These are phyloP conservation scores for Phytopythium chamaehyphon DNA, from an alignment of 352 stramenopile species.

Conservation along the genomic window DNA sequence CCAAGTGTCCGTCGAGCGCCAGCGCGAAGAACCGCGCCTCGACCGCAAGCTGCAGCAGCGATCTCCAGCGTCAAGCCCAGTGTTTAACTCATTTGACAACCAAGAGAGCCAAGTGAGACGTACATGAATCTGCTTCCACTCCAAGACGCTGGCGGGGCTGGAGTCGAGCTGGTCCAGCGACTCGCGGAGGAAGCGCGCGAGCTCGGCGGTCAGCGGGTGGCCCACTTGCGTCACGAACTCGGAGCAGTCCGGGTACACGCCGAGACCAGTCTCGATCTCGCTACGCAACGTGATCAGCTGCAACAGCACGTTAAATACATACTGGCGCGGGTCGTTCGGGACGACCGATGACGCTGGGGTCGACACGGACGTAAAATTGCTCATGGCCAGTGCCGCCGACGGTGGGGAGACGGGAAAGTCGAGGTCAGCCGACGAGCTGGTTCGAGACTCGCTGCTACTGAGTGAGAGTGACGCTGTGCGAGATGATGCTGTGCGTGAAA, in stretches of 20 bases:
- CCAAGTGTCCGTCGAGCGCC: slow-evolving; percentile 47
- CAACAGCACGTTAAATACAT: slow-evolving; percentile 78
- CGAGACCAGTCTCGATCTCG: slow-evolving; percentile 68
- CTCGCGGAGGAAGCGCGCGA: slow-evolving; percentile 41
- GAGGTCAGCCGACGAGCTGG: slow-evolving; percentile 16
- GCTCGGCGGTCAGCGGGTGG: slow-evolving; percentile 43
- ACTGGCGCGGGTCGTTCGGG: slow-evolving; percentile 60
- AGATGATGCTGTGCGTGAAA: slow-evolving; percentile 27
- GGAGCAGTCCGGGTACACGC: slow-evolving; percentile 43
- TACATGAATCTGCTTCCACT: slow-evolving; percentile 70
- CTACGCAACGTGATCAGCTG: slow-evolving; percentile 71
- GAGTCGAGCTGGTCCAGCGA: slow-evolving; percentile 25
- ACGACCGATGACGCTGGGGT: slow-evolving; percentile 8
- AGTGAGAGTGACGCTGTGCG: slow-evolving; percentile 11
- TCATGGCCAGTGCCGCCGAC: neutral
- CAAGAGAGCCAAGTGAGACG: slow-evolving; percentile 8
- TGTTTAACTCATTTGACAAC: neutral
- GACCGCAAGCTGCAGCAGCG: slow-evolving; percentile 47
- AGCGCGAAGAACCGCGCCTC: slow-evolving; percentile 71
- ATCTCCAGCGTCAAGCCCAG: slow-evolving; percentile 14
- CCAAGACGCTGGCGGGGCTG: slow-evolving; percentile 8
- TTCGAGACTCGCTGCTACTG: slow-evolving; percentile 17
- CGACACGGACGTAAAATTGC: neutral
- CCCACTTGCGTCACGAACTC: slow-evolving; percentile 52
- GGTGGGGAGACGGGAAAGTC: slow-evolving; percentile 19